A percentile compares a stretch with the other conserved stretches of the same genome.
Evolutionary conservation across 495 filamentous ascomycete genomes (phyloP).

Genomic region (Neurospora hispaniola): DNA sequence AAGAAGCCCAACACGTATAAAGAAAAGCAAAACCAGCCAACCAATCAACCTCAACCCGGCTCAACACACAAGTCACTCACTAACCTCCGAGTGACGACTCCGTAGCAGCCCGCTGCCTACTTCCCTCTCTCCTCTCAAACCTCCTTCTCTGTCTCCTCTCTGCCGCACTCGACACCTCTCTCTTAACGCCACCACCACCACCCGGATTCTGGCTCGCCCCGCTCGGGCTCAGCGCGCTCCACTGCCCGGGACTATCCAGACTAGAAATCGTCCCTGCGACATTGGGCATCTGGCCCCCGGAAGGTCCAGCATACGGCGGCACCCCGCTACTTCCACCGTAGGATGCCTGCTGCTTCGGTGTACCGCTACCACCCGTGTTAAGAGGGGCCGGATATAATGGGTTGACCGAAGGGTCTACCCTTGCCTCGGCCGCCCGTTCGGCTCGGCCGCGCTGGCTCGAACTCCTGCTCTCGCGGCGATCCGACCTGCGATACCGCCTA

Average conservation of each 20-base stretch:
- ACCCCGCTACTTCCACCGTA: neutral
- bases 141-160: conserved; percentile 37
- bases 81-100: conserved; percentile 1
- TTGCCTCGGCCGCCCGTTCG: conserved; percentile 29
- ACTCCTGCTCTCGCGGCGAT: conserved; percentile 21
- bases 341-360: neutral
- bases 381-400: conserved; percentile 2
- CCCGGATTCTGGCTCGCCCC: conserved; percentile 10
- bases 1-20: neutral
- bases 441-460: conserved; percentile 26
- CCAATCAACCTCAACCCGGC: neutral
- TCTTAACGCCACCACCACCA: neutral
- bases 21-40: neutral
- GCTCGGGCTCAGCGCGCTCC: conserved; percentile 29
- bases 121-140: conserved; percentile 35
- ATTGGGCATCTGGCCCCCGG: conserved; percentile 17
- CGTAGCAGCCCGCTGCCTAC: conserved; percentile 16
- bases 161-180: conserved; percentile 15
- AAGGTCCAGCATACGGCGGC: conserved; percentile 36
- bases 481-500: conserved; percentile 28
- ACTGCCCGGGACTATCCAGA: conserved; percentile 18
- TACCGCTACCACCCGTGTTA: neutral
- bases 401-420: conserved; percentile 16
- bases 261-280: conserved; percentile 32
- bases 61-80: neutral